These are phyloP conservation scores for Candida ficus DNA, from an alignment of 805 yeast species.

Conservation along the genomic window DNA sequence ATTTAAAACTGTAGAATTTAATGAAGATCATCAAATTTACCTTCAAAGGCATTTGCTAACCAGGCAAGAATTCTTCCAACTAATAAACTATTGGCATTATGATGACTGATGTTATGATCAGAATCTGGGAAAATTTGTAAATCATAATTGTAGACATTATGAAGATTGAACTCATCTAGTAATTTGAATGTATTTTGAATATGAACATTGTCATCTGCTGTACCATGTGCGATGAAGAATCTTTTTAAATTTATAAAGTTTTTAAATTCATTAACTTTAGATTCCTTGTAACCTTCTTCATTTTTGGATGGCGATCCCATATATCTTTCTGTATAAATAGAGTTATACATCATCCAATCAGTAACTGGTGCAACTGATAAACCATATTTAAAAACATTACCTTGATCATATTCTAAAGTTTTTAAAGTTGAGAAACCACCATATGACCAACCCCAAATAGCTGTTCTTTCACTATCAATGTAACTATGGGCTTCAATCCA, in stretches of 20 bases:
- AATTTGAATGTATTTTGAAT: slow-evolving; percentile 62
- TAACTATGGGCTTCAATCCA: slow-evolving; percentile 40
- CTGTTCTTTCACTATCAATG: slow-evolving; percentile 50
- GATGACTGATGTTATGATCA: slow-evolving; percentile 74
- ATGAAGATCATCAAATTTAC: slow-evolving; percentile 24
- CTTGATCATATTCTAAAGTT: slow-evolving; percentile 62
- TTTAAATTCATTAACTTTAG: slow-evolving; percentile 38
- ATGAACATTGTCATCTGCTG: slow-evolving; percentile 84
- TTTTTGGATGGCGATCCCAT: slow-evolving; percentile 54
- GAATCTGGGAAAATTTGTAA: slow-evolving; percentile 90
- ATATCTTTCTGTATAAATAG: slow-evolving; percentile 76
- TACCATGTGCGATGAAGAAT: slow-evolving; percentile 73
- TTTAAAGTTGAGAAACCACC: slow-evolving; percentile 78
- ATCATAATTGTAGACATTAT: slow-evolving; percentile 68
- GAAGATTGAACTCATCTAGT: slow-evolving; percentile 50
- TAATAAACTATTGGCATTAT: slow-evolving; percentile 73
- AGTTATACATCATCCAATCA: slow-evolving; percentile 69
- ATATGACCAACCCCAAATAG: slow-evolving; percentile 87
- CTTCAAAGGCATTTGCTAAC: slow-evolving; percentile 56
- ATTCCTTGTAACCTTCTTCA: slow-evolving; percentile 40
- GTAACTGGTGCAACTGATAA: slow-evolving; percentile 87
- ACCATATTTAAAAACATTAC: slow-evolving; percentile 63
- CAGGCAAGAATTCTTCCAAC: slow-evolving; percentile 57
- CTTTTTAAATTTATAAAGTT: slow-evolving; percentile 44
- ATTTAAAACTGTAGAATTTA: neutral